Evolutionary conservation across 2,329 filamentous ascomycete species (phyloP), one percentile per base, ranked within the genome.

Genomic region (Trichoderma simmonsii): DNA sequence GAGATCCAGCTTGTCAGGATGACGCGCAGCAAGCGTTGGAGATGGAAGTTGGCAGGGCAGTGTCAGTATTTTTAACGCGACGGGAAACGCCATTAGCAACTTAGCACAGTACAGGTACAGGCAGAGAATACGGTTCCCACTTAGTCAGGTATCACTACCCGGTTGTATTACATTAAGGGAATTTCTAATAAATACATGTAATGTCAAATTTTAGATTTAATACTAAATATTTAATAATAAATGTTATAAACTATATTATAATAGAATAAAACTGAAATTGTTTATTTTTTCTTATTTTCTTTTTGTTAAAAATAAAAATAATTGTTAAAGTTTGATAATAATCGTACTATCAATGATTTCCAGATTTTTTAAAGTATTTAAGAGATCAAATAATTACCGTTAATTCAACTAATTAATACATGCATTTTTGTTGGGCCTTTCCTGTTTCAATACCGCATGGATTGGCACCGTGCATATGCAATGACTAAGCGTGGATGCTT

Each of bases 11-110:
- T 61, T 70, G 57, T 54, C 39, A 28, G 57, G 28, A 70, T 70
- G 32, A 62, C 57, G 67, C 67, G 67, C 56, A 51, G 48, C 67
- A 62, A 61, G 57, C 57, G 54, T 69, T 69, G 36, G n/a, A 69
- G 56, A 28, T 43, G 24, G 34, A 30, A 54, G 67, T 70, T 70
- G 67, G 67, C 21, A 36, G 30, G 54, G 64, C 39, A n/a, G 57
- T 30, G 67, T 62, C 28, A 54, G 57, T 54, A 70, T 51, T 70
- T 70, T 70, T 61, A 62, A 61, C 67, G 67, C 67, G 67, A 70
- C 57, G 43, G 67, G 32, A 51, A 61, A 70, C 30, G 57, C 30
- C 28, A 59, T 61, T 61, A 28, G 56, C 67, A 28, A 36, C 15
- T 48, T 21, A 36, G 66, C 21, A 70, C 66, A 68, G 54, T 68